Conservation (phyloP, 345 rosid species). For the Salix koriyanagi region DNA sequence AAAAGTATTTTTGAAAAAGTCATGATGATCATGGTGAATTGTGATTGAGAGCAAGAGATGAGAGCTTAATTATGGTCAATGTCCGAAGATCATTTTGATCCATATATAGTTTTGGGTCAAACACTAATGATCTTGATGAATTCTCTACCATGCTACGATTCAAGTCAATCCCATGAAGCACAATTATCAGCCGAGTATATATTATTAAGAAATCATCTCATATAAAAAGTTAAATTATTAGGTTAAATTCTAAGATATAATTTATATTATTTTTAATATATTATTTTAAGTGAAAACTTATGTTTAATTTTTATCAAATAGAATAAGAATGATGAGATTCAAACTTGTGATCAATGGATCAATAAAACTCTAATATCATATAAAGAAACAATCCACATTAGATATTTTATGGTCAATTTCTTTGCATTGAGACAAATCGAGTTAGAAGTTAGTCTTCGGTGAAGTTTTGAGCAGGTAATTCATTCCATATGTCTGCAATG, state of each 20-base stretch:
- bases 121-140: background rate
- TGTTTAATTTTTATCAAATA: too few relatives aligned
- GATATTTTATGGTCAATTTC: too few relatives aligned
- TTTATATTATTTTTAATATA: too few relatives aligned
- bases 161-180: slow-evolving; percentile 2
- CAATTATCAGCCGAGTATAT: background rate
- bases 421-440: too few relatives aligned
- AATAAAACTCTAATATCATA: too few relatives aligned
- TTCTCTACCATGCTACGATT: slow-evolving; percentile 6
- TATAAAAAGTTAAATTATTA: too few relatives aligned
- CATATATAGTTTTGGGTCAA: background rate
- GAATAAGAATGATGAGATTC: rapidly evolving
- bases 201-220: too few relatives aligned
- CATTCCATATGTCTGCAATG: background rate
- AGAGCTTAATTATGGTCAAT: background rate
- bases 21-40: background rate
- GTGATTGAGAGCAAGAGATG: background rate
- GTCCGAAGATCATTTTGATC: slow-evolving; percentile 7
- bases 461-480: background rate
- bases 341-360: rapidly evolving
- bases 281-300: too few relatives aligned
- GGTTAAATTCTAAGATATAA: too few relatives aligned
- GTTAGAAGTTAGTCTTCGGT: too few relatives aligned
- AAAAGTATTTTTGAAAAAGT: background rate
- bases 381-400: too few relatives aligned